Percentiles rank a stretch among this genome's conserved stretches.
Conservation (phyloP, 768 basidiomycete species). For the Sporobolomyces phaffii region DNA sequence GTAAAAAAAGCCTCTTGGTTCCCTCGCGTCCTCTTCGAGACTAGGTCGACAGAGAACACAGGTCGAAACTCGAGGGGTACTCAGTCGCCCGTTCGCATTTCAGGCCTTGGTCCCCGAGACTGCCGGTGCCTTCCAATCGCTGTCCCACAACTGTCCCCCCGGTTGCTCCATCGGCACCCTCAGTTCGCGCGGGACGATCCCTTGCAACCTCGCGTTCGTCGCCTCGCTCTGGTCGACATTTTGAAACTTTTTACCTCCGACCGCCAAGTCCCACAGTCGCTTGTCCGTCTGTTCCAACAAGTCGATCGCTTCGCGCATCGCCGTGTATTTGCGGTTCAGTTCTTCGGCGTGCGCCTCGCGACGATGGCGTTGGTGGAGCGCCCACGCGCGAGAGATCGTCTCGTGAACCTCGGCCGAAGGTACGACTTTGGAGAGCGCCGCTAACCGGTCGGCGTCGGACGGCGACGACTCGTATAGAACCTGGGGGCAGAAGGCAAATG, state of each 20-base stretch:
- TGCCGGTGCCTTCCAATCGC: constrained; percentile 32
- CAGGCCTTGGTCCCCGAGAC: neutral
- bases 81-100: no score
- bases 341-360: constrained; percentile 66
- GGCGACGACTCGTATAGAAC: constrained; percentile 34
- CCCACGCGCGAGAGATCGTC: constrained; percentile 86
- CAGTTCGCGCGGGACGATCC: constrained; percentile 77
- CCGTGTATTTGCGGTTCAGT: constrained; percentile 66
- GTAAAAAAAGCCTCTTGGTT: no score
- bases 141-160: constrained; percentile 51
- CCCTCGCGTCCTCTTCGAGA: no score
- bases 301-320: constrained; percentile 80
- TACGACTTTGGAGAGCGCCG: constrained; percentile 70
- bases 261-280: constrained; percentile 38
- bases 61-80: no score
- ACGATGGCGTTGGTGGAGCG: constrained; percentile 67
- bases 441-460: constrained; percentile 25
- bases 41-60: no score
- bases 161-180: constrained; percentile 81
- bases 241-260: constrained; percentile 52
- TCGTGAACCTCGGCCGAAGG: constrained; percentile 83
- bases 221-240: constrained; percentile 60
- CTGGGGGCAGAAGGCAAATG: constrained; percentile 19
- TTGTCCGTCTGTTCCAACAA: constrained; percentile 54
- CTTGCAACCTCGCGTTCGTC: constrained; percentile 57